These are phyloP conservation scores for Irineochytrium annulatum DNA, from an alignment of 192 early-diverging fungal genomes.

Conservation along the genomic window DNA sequence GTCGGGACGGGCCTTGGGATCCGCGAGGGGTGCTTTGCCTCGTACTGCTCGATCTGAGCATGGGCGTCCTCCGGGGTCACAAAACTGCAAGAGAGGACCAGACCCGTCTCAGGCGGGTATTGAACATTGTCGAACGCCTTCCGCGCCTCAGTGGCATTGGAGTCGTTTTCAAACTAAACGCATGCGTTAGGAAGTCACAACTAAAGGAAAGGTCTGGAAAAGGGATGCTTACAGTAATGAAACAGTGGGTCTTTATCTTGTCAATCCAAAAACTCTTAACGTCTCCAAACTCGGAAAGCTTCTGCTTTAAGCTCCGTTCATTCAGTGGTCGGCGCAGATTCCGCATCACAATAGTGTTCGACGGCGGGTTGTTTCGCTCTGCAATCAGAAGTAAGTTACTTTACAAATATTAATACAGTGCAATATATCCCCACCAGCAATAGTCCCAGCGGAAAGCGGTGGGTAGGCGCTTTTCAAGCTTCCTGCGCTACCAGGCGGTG, in stretches of 20 bases:
- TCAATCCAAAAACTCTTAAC: slow-evolving; percentile 42
- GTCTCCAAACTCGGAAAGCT: slow-evolving; percentile 24
- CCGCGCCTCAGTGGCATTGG: neutral
- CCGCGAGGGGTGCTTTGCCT: neutral
- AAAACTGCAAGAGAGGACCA: neutral
- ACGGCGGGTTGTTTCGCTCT: slow-evolving; percentile 5
- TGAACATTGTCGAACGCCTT: neutral
- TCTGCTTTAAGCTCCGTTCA: slow-evolving; percentile 9
- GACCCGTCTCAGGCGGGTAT: slow-evolving; percentile 4
- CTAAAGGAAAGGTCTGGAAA: neutral
- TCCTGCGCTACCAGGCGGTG: too few relatives aligned
- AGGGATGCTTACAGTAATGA: slow-evolving; percentile 29
- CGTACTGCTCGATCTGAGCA: neutral
- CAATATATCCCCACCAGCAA: too few relatives aligned
- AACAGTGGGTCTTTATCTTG: slow-evolving; percentile 42
- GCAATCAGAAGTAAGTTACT: too few relatives aligned
- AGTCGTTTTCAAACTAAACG: neutral
- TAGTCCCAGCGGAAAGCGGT: too few relatives aligned
- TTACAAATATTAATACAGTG: too few relatives aligned
- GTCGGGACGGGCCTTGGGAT: neutral
- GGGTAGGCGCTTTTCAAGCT: too few relatives aligned
- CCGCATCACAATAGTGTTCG: slow-evolving; percentile 15
- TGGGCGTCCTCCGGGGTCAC: neutral
- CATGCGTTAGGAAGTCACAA: neutral
- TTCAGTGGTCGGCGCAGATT: slow-evolving; percentile 36